phyloP scores from a whole-genome alignment of 1,139 yeast genomes.

The Dujonia santamariae region DNA sequence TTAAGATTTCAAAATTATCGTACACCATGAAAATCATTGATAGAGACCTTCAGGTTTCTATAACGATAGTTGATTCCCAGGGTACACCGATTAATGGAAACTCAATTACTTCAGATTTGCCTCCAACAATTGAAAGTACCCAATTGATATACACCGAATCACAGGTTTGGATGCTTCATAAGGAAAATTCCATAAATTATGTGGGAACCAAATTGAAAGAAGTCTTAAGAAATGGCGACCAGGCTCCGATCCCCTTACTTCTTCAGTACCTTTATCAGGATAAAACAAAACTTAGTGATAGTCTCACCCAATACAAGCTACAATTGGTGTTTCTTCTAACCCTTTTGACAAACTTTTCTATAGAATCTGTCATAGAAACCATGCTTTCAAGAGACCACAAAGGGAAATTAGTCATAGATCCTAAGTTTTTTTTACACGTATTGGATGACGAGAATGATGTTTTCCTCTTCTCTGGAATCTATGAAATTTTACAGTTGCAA shows the following conservation, averaged over 20 bases:
- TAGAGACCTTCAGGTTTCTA: neutral
- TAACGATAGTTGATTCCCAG: neutral
- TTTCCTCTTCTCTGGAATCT: neutral
- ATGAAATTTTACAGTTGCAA: neutral
- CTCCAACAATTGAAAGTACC: neutral
- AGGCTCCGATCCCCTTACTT: too few species aligned
- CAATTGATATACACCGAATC: neutral
- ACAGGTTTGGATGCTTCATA: conserved; percentile 1
- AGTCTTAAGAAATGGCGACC: too few species aligned
- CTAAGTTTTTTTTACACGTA: conserved; percentile 14
- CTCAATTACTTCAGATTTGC: neutral
- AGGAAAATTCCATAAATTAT: neutral
- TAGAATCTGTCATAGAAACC: too few species aligned
- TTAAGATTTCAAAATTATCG: neutral
- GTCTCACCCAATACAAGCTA: neutral
- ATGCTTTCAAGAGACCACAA: neutral
- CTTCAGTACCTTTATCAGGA: too few species aligned
- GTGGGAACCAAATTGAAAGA: neutral
- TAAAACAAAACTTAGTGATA: too few species aligned
- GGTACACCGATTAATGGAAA: conserved; percentile 1
- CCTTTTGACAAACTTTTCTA: too few species aligned
- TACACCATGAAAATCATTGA: neutral
- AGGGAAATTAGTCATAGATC: conserved; percentile 15
- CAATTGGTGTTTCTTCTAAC: conserved; percentile 1
- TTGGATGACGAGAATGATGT: conserved; percentile 4